Evolutionary conservation across 1,284 basidiomycete species (phyloP).

Genomic region (Pisolithus thermaeus): DNA sequence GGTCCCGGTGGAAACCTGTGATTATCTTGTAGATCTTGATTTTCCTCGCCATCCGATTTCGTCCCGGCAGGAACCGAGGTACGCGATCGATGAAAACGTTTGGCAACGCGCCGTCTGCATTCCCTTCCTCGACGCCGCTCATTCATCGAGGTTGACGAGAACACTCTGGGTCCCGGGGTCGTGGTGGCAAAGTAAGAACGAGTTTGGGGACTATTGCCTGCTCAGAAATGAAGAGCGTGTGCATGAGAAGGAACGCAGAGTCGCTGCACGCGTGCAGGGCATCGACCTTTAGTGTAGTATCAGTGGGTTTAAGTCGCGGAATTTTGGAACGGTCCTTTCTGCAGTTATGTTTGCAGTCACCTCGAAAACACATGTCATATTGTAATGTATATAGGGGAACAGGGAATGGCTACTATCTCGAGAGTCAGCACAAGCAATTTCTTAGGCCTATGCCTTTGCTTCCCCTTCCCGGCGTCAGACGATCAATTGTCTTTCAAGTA

Average conservation of each 20-base stretch:
- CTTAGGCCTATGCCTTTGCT: no score
- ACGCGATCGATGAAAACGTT: conserved; percentile 49
- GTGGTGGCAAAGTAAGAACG: conserved; percentile 58
- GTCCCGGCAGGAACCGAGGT: conserved; percentile 72
- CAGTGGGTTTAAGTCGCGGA: neutral
- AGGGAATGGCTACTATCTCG: no score
- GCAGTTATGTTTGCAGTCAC: no score
- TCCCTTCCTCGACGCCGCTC: conserved; percentile 77
- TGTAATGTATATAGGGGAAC: no score
- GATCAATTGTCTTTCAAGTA: no score
- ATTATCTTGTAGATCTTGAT: conserved; percentile 85
- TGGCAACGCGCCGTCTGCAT: conserved; percentile 78
- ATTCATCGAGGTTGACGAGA: conserved; percentile 67
- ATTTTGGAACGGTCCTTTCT: no score
- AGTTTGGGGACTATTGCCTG: conserved; percentile 69
- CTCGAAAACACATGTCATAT: no score
- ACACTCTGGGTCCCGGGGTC: conserved; percentile 73
- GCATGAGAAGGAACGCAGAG: conserved; percentile 33
- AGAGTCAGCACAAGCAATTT: no score
- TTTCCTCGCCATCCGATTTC: conserved; percentile 60
- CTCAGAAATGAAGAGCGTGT: conserved; percentile 48
- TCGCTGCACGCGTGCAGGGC: conserved; percentile 11
- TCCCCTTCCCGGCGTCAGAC: no score
- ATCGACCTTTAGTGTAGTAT: conserved; percentile 7
- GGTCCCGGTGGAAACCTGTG: conserved; percentile 70